These are phyloP conservation scores for Epichloe amarillans DNA, from an alignment of 2,329 filamentous ascomycete genomes.

Conservation along the genomic window DNA sequence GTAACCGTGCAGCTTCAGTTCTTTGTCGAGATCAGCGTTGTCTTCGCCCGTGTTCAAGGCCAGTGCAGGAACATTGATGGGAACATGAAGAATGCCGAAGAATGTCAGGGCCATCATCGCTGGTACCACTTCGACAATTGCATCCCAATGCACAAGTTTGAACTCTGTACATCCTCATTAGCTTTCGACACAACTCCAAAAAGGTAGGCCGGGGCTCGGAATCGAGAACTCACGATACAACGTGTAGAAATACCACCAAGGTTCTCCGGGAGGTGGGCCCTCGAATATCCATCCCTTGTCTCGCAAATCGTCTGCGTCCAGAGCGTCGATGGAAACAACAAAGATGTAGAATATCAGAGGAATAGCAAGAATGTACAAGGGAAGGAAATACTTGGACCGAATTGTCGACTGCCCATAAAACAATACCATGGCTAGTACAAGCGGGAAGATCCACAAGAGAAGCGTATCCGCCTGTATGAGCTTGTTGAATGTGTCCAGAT, in stretches of 20 bases:
- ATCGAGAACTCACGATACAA: slow-evolving; percentile 57
- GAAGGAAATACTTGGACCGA: slow-evolving; percentile 73
- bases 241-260: slow-evolving; percentile 97
- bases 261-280: slow-evolving; percentile 68
- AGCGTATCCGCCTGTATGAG: slow-evolving; percentile 63
- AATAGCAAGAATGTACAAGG: slow-evolving; percentile 71
- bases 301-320: slow-evolving; percentile 56
- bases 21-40: slow-evolving; percentile 78
- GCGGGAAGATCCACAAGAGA: slow-evolving; percentile 69
- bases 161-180: slow-evolving; percentile 44
- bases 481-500: slow-evolving; percentile 60
- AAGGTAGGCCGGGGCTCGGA: not conserved
- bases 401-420: slow-evolving; percentile 65
- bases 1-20: slow-evolving; percentile 82
- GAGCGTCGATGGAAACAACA: slow-evolving; percentile 52
- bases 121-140: slow-evolving; percentile 71
- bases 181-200: not conserved
- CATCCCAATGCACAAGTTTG: slow-evolving; percentile 66
- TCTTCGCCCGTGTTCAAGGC: slow-evolving; percentile 87
- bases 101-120: slow-evolving; percentile 96
- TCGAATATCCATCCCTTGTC: slow-evolving; percentile 81
- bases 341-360: slow-evolving; percentile 67
- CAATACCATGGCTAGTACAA: slow-evolving; percentile 61
- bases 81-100: slow-evolving; percentile 92
- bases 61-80: slow-evolving; percentile 92